Evolutionary conservation across 1,284 basidiomycete genomes (phyloP), one percentile per base, ranked within the genome.

Genomic region (Leccinum angustisporum): DNA sequence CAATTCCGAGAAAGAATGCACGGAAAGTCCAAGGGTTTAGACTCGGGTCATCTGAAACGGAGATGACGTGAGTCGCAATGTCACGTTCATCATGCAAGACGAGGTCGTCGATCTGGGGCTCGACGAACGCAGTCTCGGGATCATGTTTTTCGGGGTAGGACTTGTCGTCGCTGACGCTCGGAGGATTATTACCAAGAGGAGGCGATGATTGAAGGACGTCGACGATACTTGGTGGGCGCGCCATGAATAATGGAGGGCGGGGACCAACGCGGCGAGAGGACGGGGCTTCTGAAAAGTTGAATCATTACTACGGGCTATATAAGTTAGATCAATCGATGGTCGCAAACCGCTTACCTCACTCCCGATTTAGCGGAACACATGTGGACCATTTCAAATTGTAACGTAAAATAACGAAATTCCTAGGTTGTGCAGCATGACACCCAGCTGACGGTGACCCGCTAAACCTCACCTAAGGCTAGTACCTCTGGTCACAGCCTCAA

Each of bases 21-120:
- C 87, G 79, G 66, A 87, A 76, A 0, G 87, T 88, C 76, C 83
- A 82, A 33, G 81, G 80, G 38, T 81, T 85, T 30, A 85, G 72
- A 1, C 76, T 74, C 1, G 83, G 81, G 63, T 88, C 83, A 63
- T 88, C 86, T 13, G 79, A 71, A 7, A 83, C 68, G 4, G 79
- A 80, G 64, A 87, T 80, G 58, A 87, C 76, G 75, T 83, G 74
- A 4, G 81, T 83, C 36, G 75, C 81, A 38, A 85, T 77, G 60
- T 83, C 83, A 27, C 78, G 75, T 63, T 79, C 81, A 59, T 77
- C 70, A 38, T 75, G 65, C 10, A 83, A 72, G 34, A 82, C 76
- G 13, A 58, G 62, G 18, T 73, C 70, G 53, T 64, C 67, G 48
- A 57, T 56, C n/a, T 54, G 63, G 5, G 4, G 48, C 16, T 68